Base-by-base conservation (phyloP, 2,329 filamentous ascomycete genomes). In the Verticillium albo-atrum region DNA sequence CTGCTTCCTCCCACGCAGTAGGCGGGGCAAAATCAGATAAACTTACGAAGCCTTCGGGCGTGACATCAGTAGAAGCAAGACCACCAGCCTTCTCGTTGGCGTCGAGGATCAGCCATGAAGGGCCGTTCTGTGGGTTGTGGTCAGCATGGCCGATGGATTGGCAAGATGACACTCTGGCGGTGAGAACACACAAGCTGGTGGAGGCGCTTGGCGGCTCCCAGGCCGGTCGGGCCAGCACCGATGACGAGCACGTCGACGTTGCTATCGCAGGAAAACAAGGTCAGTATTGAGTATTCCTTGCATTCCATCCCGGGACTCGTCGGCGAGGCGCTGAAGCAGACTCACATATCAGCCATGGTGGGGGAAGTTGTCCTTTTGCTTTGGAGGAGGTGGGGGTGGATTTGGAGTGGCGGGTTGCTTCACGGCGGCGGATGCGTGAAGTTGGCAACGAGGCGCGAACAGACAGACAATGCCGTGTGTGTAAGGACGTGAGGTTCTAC, bases 181-280 rank as follows among this genome's bases (percentile, higher is more conserved):
- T 70, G 68, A 72, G 66, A 50, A 74, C 89, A 68, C 83, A 98
- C 95, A 73, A 97, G 88, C 79, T 99, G 95, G 79, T 98, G 90
- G 67, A 99, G 86, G 75, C 95, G 91, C 84, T 99, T 99, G 70
- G 95, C 95, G 75, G 95, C 95, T 83, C 95, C 95, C 69, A 98
- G 87, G 79, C 95, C 95, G 72, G 95, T 98, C 70, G 95, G 95
- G 74, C 95, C 95, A 79, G 94, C 94, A 74, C 95, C 95, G 81
- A 98, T 97, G 77, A 99, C 88, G 74, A 99, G 91, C 68, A 99
- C 90, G 79, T 99, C 95, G 75, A 98, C 92, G 72, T 92, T 89
- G 77, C 92, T 96, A 76, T 15, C 60, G 50, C 25, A 52, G 32
- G 6, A 55, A 53, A n/a, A 14, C 28, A 20, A 4, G 26, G 62